phyloP scores from a whole-genome alignment of 2,329 filamentous ascomycete species.

The Aspergillus felis region DNA sequence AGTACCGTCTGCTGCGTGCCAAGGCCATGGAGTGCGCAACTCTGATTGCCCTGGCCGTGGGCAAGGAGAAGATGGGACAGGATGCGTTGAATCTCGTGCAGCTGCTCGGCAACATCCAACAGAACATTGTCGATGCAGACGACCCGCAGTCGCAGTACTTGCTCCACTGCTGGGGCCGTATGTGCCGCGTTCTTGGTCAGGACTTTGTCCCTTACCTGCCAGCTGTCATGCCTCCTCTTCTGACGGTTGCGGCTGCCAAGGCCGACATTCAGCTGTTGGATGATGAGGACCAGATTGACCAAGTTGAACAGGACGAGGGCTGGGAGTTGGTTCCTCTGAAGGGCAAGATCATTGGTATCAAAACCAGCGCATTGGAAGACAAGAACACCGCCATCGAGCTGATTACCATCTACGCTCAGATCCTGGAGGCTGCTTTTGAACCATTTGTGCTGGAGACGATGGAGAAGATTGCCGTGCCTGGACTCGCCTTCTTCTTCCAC shows the following conservation, averaged over 20 bases:
- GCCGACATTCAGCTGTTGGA: conserved; percentile 95
- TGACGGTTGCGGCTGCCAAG: conserved; percentile 88
- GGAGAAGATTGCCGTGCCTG: conserved; percentile 92
- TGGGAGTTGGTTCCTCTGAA: conserved; percentile 97
- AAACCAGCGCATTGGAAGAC: conserved; percentile 93
- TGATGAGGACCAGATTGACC: conserved; percentile 88
- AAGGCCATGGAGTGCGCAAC: conserved; percentile 99
- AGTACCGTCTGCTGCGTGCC: conserved; percentile 82
- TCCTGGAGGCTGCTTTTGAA: conserved; percentile 87
- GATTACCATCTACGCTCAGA: conserved; percentile 93
- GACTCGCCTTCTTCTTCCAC: conserved; percentile 98
- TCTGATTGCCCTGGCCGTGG: conserved; percentile 86
- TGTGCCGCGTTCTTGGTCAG: conserved; percentile 87
- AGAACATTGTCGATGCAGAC: conserved; percentile 80
- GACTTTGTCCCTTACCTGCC: conserved; percentile 92
- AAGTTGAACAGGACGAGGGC: conserved; percentile 89
- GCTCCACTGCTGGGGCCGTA: conserved; percentile 97
- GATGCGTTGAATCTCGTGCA: conserved; percentile 87
- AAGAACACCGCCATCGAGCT: conserved; percentile 99
- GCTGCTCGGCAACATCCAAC: conserved; percentile 80
- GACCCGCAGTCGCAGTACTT: conserved; percentile 96
- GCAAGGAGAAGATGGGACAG: conserved; percentile 82
- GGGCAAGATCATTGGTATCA: conserved; percentile 97
- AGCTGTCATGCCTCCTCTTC: conserved; percentile 88
- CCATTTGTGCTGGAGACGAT: conserved; percentile 90